Base-by-base conservation (phyloP, 768 basidiomycete genomes). In the Nidularia sp. region DNA sequence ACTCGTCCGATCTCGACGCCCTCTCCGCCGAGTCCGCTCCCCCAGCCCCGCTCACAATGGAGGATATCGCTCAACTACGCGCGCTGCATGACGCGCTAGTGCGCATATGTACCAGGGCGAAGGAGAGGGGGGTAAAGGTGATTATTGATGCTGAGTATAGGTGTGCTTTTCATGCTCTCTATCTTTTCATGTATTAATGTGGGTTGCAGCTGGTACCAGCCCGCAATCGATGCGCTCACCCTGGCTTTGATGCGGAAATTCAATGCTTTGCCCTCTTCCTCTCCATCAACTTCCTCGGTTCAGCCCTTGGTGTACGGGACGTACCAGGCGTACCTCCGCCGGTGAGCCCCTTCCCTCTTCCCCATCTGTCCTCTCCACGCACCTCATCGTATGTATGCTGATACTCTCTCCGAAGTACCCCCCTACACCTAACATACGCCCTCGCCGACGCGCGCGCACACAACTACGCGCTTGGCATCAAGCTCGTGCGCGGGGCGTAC, bases 401-500 rank as follows among this genome's bases (percentile, higher is more conserved):
- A 29, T 3, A 29, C 4, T 4, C 42, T 5, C 10, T 7, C 29
- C 12, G 9, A 54, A 89, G 91, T 49, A 88, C 83, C 0, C 86
- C 85, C 3, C 64, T 69, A n/a, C 84, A 92, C 57, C 78, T 97
- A 3, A 69, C 68, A 0, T 81, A 81, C 15, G 79, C 83, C 35
- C 70, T 95, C 44, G 68, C 67, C 10, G 86, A 90, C 48, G 88
- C 94, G 3, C 73, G 79, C 55, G 65, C 64, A 48, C 73, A 85
- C 55, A 75, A 80, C 35, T 96, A 90, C 62, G 75, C 88, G 0
- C 77, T 96, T 0, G 94, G 94, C 7, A 84, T 93, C 51, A 98
- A 97, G 67, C 86, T 98, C 46, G 94, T 97, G 32, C 83, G 94
- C 22, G 94, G 94, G 0, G 94, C 94, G 2, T 98, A 98, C 66